Evolutionary conservation across 805 yeast genomes (phyloP), one percentile per base, ranked within the genome.

Genomic region (Pichia californica): DNA sequence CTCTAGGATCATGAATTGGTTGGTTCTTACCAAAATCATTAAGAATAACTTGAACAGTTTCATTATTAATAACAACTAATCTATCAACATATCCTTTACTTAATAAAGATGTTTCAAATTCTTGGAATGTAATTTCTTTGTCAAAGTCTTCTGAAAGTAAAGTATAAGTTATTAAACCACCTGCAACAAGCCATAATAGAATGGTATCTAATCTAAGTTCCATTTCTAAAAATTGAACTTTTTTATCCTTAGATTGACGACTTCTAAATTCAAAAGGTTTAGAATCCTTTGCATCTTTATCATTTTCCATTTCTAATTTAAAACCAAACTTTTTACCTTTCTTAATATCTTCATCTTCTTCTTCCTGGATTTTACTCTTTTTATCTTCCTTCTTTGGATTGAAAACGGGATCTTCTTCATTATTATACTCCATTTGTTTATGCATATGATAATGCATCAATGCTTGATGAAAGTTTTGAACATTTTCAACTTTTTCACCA

Each of bases 21-120:
- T 59, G 63, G 31, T 53, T 54, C 43, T 57, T 56, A 31, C 66
- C 67, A 23, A 73, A 61, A 58, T 61, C 63, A 39, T 75, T 70
- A 49, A 84, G 63, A 52, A 80, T 79, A 5, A 85, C 89, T 54
- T 79, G 83, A 1, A 87, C 96, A 4, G 74, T 62, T 48, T 76
- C 74, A 52, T 78, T 79, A 64, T 88, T 88, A 27, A 86, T 73
- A 39, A 88, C 95, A 40, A 73, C 71, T 37, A 88, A 69, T 49
- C 75, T 78, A 39, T 81, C 78, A 30, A 89, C 96, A 39, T 80
- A 71, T 5, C 95, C 95, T 52, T 77, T 77, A 49, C 83, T 87
- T 26, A 89, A 67, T 52, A 83, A 81, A 45, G 81, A 77, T n/a
- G 81, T 71, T 60, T 83, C 83, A 70, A 89, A 88, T 57, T 87